phyloP scores from a whole-genome alignment of 768 basidiomycete genomes.

The Phylloporus rhodoxanthus region DNA sequence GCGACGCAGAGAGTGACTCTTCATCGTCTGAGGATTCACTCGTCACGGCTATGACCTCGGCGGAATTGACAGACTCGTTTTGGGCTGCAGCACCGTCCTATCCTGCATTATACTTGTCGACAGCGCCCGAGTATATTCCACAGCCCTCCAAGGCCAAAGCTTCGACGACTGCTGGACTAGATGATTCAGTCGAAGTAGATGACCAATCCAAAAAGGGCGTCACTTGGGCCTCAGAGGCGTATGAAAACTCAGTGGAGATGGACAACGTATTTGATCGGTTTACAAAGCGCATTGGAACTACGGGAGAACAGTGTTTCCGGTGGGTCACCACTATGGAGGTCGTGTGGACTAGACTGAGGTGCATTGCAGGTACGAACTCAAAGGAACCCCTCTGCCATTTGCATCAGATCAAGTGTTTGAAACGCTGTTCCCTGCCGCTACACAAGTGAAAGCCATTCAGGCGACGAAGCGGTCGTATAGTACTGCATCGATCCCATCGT shows the following conservation, averaged over 20 bases:
- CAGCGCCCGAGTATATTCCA: slow-evolving; percentile 65
- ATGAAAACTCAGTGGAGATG: slow-evolving; percentile 72
- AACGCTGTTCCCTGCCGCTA: slow-evolving; percentile 62
- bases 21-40: slow-evolving; percentile 44
- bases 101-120: slow-evolving; percentile 67
- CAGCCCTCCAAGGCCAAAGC: slow-evolving; percentile 48
- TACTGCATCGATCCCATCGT: slow-evolving; percentile 50
- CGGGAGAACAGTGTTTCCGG: slow-evolving; percentile 85
- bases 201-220: slow-evolving; percentile 43
- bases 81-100: slow-evolving; percentile 67
- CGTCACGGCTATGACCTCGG: slow-evolving; percentile 51
- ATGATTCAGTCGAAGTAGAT: slow-evolving; percentile 39
- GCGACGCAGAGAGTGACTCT: slow-evolving; percentile 31
- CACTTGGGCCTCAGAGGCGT: slow-evolving; percentile 64
- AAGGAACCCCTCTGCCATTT: slow-evolving; percentile 79
- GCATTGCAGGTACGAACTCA: slow-evolving; percentile 72
- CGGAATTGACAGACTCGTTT: slow-evolving; percentile 52
- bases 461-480: slow-evolving; percentile 48
- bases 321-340: slow-evolving; percentile 26
- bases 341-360: neutral
- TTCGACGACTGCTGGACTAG: slow-evolving; percentile 32
- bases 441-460: slow-evolving; percentile 43
- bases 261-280: slow-evolving; percentile 88
- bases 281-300: slow-evolving; percentile 59
- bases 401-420: slow-evolving; percentile 71